phyloP scores from a whole-genome alignment of 305 asterid species.

The Lippia alba region DNA sequence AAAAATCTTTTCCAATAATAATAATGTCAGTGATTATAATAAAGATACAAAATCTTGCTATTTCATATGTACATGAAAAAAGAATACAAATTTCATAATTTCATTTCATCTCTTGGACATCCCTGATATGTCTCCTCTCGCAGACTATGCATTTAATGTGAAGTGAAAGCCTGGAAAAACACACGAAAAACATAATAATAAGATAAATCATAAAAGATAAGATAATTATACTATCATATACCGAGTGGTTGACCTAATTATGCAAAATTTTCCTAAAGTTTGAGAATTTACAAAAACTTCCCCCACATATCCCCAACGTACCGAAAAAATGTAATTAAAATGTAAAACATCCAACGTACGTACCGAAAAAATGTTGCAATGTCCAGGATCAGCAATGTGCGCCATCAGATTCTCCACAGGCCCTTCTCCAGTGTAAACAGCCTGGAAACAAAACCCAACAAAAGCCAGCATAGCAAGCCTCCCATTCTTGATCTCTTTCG shows the following conservation, averaged over 20 bases:
- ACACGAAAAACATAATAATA: too few relatives aligned
- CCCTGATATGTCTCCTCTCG: constrained; percentile 1
- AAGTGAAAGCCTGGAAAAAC: constrained; percentile 67
- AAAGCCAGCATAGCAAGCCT: constrained; percentile 88
- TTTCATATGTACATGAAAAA: constrained; percentile 26
- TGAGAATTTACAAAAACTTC: too few relatives aligned
- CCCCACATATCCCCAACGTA: too few relatives aligned
- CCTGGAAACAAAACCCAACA: constrained; percentile 83
- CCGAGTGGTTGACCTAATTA: too few relatives aligned
- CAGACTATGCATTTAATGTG: constrained; percentile 35
- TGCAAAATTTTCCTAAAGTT: too few relatives aligned
- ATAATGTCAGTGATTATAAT: too few relatives aligned
- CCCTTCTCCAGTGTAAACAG: constrained; percentile 70
- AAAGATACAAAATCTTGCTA: too few relatives aligned
- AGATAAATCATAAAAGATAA: too few relatives aligned
- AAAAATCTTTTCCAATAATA: too few relatives aligned
- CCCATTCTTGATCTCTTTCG: constrained; percentile 88
- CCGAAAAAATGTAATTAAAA: too few relatives aligned
- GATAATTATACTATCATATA: too few relatives aligned
- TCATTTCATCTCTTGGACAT: background rate
- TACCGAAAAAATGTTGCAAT: constrained; percentile 78
- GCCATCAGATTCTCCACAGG: constrained; percentile 76
- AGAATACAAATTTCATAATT: background rate
- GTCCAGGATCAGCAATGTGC: constrained; percentile 87
- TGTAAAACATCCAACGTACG: background rate